phyloP scores from a whole-genome alignment of 2,329 filamentous ascomycete genomes.

The Colletotrichum chlorophyti region DNA sequence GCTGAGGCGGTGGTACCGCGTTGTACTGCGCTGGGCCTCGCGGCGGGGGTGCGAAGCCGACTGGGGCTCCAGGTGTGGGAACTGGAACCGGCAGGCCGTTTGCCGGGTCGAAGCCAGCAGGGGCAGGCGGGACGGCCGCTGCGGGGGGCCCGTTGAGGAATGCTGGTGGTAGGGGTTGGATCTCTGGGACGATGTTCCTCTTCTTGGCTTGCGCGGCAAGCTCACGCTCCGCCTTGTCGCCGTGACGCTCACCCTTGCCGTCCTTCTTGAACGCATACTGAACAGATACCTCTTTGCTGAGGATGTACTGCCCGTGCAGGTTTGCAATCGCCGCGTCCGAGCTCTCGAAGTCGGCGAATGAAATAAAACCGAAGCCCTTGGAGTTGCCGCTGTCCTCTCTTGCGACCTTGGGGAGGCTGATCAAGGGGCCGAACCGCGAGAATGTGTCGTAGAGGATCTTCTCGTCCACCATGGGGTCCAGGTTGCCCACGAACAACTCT shows the following conservation, averaged over 20 bases:
- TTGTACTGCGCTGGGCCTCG: slow-evolving; percentile 44
- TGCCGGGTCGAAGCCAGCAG: slow-evolving; percentile 42
- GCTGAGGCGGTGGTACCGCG: slow-evolving; percentile 21
- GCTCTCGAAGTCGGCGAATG: slow-evolving; percentile 90
- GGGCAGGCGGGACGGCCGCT: slow-evolving; percentile 30
- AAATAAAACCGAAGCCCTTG: slow-evolving; percentile 97
- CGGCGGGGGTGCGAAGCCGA: slow-evolving; percentile 45
- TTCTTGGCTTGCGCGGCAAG: slow-evolving; percentile 92
- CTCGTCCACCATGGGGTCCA: slow-evolving; percentile 94
- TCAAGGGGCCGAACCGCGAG: slow-evolving; percentile 85
- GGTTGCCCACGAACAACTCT: slow-evolving; percentile 95
- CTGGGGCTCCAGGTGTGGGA: slow-evolving; percentile 35
- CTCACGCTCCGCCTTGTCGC: slow-evolving; percentile 90
- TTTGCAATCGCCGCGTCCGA: slow-evolving; percentile 90
- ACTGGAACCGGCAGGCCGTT: slow-evolving; percentile 35
- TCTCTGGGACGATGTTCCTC: slow-evolving; percentile 87
- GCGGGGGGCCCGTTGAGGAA: slow-evolving; percentile 58
- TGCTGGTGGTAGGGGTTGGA: slow-evolving; percentile 76
- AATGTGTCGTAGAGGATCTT: slow-evolving; percentile 96
- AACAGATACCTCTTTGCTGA: slow-evolving; percentile 95
- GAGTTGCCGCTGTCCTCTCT: slow-evolving; percentile 87
- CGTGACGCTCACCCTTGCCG: slow-evolving; percentile 94
- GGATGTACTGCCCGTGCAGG: slow-evolving; percentile 95
- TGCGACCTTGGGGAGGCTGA: slow-evolving; percentile 88
- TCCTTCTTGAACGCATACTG: slow-evolving; percentile 99